Evolutionary conservation across 192 early-diverging fungal species (phyloP), one percentile per base, ranked within the genome.

Genomic region (Anaeromyces robustus): DNA sequence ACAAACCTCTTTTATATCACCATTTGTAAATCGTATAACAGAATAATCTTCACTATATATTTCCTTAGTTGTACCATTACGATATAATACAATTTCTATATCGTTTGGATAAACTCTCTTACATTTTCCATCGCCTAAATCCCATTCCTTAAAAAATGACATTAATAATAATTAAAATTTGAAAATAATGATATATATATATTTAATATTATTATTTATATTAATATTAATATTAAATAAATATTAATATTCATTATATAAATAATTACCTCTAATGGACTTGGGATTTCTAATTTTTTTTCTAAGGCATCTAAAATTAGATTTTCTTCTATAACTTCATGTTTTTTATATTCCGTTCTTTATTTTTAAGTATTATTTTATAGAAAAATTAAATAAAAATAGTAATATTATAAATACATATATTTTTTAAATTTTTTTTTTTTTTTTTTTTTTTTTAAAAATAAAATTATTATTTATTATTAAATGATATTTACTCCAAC

Each of bases 51-150:
- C 29, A 43, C 43, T 80, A 43, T 30, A 32, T 22, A 77, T 77
- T 30, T 80, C 79, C 26, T 80, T 80, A 11, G 79, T 80, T 22
- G 79, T 80, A 2, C 79, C 79, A 26, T 80, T 80, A 43, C 77
- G 43, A 30, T 80, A 80, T 22, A 80, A 30, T 30, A 80, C 19
- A 19, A 80, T 77, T 43, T 77, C 43, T 22, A 77, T 80, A 77
- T 77, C 79, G n/a, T 80, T 32, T 17, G 79, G 43, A 77, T 80
- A 80, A 11, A 43, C 29, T 30, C 79, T 43, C 30, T 80, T 77
- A 77, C 79, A 30, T 30, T 77, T 80, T 30, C 79, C 79, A 77
- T 80, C 79, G 22, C 79, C 52, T n/a, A 68, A 68, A 28, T 68
- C 52, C 52, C 52, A 68, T 68, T 68, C 52, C 52, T 68, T 39